These are phyloP conservation scores for Alternaria infectoria DNA, from an alignment of 2,329 filamentous ascomycete genomes.

Conservation along the genomic window DNA sequence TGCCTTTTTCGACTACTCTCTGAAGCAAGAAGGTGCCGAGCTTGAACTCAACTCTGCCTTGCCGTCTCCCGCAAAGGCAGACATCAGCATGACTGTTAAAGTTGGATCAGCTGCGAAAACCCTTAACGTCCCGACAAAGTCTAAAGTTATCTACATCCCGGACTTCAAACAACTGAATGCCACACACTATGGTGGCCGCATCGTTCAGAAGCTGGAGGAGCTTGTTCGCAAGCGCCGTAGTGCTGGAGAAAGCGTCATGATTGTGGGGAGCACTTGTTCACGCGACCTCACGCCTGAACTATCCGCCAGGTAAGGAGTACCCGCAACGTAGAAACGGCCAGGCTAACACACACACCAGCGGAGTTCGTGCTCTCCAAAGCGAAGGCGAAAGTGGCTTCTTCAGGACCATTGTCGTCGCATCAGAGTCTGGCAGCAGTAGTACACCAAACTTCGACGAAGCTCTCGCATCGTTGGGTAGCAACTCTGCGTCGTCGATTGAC, in stretches of 20 bases:
- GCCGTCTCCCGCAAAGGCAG: constrained; percentile 19
- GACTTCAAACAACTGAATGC: constrained; percentile 80
- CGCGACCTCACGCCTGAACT: constrained; percentile 55
- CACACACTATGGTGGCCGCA: constrained; percentile 70
- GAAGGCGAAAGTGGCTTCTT: constrained; percentile 42
- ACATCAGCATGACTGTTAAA: constrained; percentile 26
- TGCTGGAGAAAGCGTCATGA: constrained; percentile 72
- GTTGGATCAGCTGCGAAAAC: constrained; percentile 21
- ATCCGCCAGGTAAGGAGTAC: constrained; percentile 39
- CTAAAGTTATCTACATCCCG: constrained; percentile 76
- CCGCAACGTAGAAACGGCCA: not conserved
- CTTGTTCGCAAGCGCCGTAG: constrained; percentile 75
- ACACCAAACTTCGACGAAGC: constrained; percentile 21
- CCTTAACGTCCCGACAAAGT: constrained; percentile 43
- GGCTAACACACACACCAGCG: constrained; percentile 26
- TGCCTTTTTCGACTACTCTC: constrained; percentile 42
- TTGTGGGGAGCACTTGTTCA: constrained; percentile 77
- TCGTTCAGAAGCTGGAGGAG: constrained; percentile 73
- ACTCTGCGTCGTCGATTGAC: constrained; percentile 8
- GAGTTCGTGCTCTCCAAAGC: constrained; percentile 55
- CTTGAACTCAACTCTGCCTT: constrained; percentile 36
- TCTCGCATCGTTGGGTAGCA: constrained; percentile 10
- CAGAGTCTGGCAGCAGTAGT: constrained; percentile 18
- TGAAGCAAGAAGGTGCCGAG: constrained; percentile 21
- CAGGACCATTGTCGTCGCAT: constrained; percentile 44